Evolutionary conservation across 78 protist genomes (phyloP).

Genomic region (Chrysochromulina tobinii): DNA sequence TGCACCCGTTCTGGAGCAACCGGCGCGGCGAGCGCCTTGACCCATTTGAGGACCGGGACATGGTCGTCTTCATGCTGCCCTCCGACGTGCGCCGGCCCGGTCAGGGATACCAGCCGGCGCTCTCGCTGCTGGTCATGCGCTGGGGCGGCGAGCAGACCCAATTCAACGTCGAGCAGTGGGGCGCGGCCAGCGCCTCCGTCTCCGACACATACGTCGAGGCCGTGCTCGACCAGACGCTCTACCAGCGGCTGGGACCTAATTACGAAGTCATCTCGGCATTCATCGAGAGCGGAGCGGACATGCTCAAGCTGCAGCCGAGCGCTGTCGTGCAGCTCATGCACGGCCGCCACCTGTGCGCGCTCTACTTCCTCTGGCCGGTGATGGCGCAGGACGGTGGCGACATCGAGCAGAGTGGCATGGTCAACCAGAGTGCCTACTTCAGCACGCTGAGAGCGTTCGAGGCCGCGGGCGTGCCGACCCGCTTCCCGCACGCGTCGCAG

Average conservation of each 20-base stretch:
- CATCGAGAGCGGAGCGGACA: not conserved
- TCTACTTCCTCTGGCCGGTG: conserved; percentile 45
- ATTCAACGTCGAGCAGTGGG: conserved; percentile 39
- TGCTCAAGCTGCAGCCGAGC: not conserved
- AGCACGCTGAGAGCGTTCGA: not conserved
- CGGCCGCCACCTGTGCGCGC: conserved; percentile 5
- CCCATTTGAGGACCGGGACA: not conserved
- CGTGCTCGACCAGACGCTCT: not conserved
- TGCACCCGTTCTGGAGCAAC: conserved; percentile 35
- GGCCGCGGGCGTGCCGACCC: conserved; percentile 24
- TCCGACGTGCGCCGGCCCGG: not conserved
- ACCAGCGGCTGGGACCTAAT: not conserved
- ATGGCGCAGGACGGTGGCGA: not conserved
- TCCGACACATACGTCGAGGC: conserved; percentile 26
- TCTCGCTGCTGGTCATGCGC: not conserved
- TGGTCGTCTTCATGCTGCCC: not conserved
- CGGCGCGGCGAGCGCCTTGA: conserved; percentile 2
- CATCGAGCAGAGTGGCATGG: conserved; percentile 27
- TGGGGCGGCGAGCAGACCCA: conserved; percentile 31
- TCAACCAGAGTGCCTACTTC: not conserved
- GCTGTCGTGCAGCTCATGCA: not conserved
- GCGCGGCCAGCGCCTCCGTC: conserved; percentile 32
- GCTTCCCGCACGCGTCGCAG: conserved; percentile 39
- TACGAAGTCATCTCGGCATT: conserved; percentile 25
- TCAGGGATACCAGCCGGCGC: no score